Evolutionary conservation across 768 basidiomycete species (phyloP), one percentile per base, ranked within the genome.

Genomic region (Hirschioporus abietinus): DNA sequence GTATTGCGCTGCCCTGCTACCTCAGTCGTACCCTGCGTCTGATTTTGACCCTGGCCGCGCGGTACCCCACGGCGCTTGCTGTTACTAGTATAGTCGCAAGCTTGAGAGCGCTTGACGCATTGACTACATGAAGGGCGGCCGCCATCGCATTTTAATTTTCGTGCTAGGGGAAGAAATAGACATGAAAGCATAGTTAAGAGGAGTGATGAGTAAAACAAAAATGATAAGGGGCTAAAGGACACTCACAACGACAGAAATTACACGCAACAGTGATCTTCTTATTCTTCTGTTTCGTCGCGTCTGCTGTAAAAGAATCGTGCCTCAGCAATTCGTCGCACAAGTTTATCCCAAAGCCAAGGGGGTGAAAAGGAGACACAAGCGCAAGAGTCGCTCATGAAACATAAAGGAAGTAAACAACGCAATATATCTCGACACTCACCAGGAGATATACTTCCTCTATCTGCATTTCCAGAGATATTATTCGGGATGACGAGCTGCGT

Each of bases 251-350:
- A 79, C 92, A 94, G 76, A 94, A 94, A 76, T 94, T 93, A 80
- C 92, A 94, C 52, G 92, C 92, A 60, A 93, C 91, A 24, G 89
- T 92, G 65, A 93, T 93, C 78, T 94, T 93, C 81, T 92, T 93
- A 65, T 88, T 85, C 66, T 90, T 84, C 70, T 85, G 85, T 70
- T 89, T 88, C 68, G 82, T 81, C 35, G 86, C 84, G 74, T 82
- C 87, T 87, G 70, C 65, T 52, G 66, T 25, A 18, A 61, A 34
- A 61, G 3, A 15, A 61, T 7, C 9, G 4, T 26, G 23, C 3
- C 15, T 61, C 60, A 61, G 12, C 20, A 25, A 61, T 18, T 61
- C 60, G 2, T 61, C 58, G n/a, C 58, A 59, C 7, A 36, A 15
- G 15, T 36, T 15, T 7, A 36, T 7, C n/a, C n/a, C n/a, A 36